A percentile compares a stretch with the other conserved stretches of the same genome.
These are phyloP conservation scores for Melampsora larici-populina DNA, from an alignment of 1,284 basidiomycete species.

Conservation along the genomic window DNA sequence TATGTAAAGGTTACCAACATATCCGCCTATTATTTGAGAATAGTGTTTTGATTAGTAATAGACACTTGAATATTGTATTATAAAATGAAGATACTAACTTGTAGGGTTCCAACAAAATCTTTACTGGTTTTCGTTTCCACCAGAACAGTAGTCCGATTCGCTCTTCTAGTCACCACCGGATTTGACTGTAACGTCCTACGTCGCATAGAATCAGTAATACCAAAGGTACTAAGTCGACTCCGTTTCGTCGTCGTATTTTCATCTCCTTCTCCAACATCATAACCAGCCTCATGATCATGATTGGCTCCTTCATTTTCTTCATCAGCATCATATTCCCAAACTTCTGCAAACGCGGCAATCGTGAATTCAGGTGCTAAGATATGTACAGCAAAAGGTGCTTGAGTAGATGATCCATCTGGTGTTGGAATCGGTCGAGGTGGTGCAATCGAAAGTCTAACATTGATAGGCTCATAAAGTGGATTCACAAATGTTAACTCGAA, in stretches of 20 bases:
- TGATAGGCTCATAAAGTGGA: constrained; percentile 88
- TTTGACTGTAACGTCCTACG: constrained; percentile 24
- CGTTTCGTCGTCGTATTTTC: constrained; percentile 58
- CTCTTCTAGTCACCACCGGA: constrained; percentile 70
- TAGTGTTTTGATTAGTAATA: background rate
- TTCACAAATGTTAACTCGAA: constrained; percentile 88
- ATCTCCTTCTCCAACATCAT: constrained; percentile 55
- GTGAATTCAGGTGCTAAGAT: constrained; percentile 72
- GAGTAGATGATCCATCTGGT: constrained; percentile 17
- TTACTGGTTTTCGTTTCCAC: constrained; percentile 76
- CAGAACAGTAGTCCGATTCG: constrained; percentile 77
- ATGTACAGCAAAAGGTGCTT: constrained; percentile 67
- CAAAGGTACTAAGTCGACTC: constrained; percentile 61
- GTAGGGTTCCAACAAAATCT: constrained; percentile 68
- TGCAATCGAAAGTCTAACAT: constrained; percentile 74
- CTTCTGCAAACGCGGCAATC: constrained; percentile 82
- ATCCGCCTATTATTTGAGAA: constrained; percentile 66
- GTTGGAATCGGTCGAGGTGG: constrained; percentile 55
- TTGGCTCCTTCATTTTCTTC: constrained; percentile 65
- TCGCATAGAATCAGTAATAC: constrained; percentile 27
- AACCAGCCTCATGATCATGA: constrained; percentile 62
- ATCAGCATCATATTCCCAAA: constrained; percentile 80
- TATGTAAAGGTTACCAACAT: constrained; percentile 89
- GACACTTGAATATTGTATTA: constrained; percentile 46
- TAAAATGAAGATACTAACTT: constrained; percentile 59